These are phyloP conservation scores for Phytophthora multivora DNA, from an alignment of 352 stramenopile species.

Conservation along the genomic window DNA sequence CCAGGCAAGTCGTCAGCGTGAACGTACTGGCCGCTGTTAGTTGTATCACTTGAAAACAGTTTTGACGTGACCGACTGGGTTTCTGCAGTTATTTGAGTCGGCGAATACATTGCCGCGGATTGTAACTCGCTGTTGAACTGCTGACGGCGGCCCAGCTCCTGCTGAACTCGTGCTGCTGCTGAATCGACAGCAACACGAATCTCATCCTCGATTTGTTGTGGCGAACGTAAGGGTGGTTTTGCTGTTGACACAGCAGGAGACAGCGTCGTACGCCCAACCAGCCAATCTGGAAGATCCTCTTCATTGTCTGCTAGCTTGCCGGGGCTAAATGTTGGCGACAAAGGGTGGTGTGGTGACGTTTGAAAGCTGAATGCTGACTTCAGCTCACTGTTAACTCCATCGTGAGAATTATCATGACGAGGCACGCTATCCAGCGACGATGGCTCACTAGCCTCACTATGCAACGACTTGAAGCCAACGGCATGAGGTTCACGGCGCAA, in stretches of 20 bases:
- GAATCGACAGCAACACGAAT: slow-evolving; percentile 63
- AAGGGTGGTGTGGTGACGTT: background rate
- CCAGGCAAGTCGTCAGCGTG: slow-evolving; percentile 1
- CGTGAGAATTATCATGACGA: slow-evolving; percentile 7
- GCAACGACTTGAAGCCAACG: slow-evolving; percentile 17
- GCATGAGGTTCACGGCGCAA: slow-evolving; percentile 8
- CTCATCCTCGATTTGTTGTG: slow-evolving; percentile 63
- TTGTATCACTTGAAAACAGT: slow-evolving; percentile 7
- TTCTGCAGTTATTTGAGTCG: background rate
- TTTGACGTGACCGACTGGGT: slow-evolving; percentile 11
- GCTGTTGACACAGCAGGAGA: slow-evolving; percentile 18
- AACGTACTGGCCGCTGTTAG: background rate
- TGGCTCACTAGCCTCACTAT: slow-evolving; percentile 14
- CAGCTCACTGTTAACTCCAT: background rate
- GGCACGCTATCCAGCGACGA: slow-evolving; percentile 16
- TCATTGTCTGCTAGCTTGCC: slow-evolving; percentile 12
- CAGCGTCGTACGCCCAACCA: slow-evolving; percentile 11
- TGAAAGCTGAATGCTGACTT: slow-evolving; percentile 8
- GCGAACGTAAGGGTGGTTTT: slow-evolving; percentile 33
- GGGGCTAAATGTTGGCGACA: background rate
- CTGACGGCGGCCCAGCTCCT: slow-evolving; percentile 43
- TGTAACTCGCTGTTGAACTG: slow-evolving; percentile 46
- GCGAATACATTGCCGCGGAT: slow-evolving; percentile 16
- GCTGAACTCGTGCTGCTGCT: slow-evolving; percentile 42
- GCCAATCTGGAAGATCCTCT: slow-evolving; percentile 37